A percentile compares a stretch with the other conserved stretches of the same genome.
Evolutionary conservation across 345 rosid species (phyloP).

Genomic region (Microthlaspi erraticum): DNA sequence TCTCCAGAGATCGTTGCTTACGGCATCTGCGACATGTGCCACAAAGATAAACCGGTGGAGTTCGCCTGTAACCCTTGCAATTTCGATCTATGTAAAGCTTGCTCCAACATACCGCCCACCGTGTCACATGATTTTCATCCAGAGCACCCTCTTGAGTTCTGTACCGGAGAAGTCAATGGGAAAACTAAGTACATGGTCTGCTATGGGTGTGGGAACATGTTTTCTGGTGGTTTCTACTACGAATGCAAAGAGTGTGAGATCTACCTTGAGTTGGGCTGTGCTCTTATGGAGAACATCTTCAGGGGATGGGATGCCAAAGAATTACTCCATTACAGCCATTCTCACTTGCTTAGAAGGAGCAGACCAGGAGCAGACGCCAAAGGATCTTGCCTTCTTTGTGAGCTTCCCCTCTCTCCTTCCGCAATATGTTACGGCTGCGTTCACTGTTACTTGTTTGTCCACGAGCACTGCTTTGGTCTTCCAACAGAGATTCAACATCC

Average conservation of each 20-base stretch:
- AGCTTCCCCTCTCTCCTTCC: not conserved
- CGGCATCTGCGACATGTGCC: not conserved
- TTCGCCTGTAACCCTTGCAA: not conserved
- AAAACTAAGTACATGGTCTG: not conserved
- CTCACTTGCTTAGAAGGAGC: not conserved
- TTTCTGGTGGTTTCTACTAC: not conserved
- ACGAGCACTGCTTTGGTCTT: conserved; percentile 16
- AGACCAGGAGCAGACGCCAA: not conserved
- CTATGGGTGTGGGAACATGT: conserved; percentile 4
- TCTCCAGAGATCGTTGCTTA: not conserved
- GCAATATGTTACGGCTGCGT: conserved; percentile 23
- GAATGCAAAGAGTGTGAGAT: conserved; percentile 3
- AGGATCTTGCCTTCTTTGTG: not conserved
- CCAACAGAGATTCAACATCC: conserved; percentile 23
- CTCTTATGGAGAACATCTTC: not conserved
- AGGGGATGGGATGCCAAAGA: not conserved
- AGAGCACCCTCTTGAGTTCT: conserved; percentile 1
- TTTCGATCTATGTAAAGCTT: too few species aligned
- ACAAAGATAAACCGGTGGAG: not conserved
- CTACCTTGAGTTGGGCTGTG: conserved; percentile 19
- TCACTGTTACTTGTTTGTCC: conserved; percentile 16
- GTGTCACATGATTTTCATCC: too few species aligned
- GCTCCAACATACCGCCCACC: too few species aligned
- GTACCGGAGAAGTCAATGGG: not conserved
- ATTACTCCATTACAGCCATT: not conserved